Evolutionary conservation across 1,139 yeast genomes (phyloP).

Genomic region (Petasospora fabianii): DNA sequence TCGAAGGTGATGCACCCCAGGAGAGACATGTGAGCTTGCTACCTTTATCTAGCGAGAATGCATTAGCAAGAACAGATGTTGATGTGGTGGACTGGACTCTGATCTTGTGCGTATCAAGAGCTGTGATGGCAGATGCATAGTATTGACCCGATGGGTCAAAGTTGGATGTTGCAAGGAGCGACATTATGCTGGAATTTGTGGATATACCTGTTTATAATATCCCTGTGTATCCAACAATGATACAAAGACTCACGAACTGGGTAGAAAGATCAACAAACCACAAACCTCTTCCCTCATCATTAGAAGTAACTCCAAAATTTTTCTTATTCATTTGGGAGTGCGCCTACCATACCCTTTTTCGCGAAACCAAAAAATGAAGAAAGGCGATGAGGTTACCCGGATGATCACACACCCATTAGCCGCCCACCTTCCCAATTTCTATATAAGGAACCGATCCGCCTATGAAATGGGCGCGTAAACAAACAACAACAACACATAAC

Average conservation of each 20-base stretch:
- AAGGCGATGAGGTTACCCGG: no score
- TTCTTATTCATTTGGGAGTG: neutral
- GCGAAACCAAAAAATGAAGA: conserved; percentile 1
- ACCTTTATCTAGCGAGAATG: conserved; percentile 51
- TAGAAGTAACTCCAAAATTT: neutral
- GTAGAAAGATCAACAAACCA: no score
- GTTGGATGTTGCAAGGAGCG: conserved; percentile 18
- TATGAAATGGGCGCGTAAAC: neutral
- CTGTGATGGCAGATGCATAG: conserved; percentile 65
- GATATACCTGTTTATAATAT: no score
- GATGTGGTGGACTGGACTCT: conserved; percentile 56
- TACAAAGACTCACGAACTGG: no score
- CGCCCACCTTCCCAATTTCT: no score
- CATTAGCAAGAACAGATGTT: conserved; percentile 39
- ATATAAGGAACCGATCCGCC: neutral
- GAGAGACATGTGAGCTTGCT: conserved; percentile 47
- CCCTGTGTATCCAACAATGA: no score
- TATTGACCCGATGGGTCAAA: conserved; percentile 47
- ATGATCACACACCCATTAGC: no score
- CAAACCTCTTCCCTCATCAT: no score
- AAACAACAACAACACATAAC: neutral
- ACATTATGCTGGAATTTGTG: conserved; percentile 5
- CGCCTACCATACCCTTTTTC: neutral
- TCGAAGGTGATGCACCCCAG: conserved; percentile 46
- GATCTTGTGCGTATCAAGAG: conserved; percentile 72